Conservation (phyloP, 805 yeast genomes). For the Maudiozyma serrabonitensis region DNA sequence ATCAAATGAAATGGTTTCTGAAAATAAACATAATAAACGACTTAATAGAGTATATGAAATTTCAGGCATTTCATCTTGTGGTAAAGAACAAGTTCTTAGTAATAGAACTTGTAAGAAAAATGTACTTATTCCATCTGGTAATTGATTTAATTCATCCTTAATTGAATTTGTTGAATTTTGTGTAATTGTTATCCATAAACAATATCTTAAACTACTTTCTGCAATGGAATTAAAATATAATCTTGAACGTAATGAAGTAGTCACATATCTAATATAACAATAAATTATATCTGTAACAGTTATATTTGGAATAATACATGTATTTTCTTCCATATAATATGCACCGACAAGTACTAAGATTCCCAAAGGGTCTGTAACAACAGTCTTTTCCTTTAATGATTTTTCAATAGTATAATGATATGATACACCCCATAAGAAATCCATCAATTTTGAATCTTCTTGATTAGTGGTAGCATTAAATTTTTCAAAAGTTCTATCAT, state of each 20-base stretch:
- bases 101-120: conserved; percentile 37
- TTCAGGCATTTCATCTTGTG: conserved; percentile 31
- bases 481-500: conserved; percentile 24
- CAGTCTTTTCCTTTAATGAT: conserved; percentile 19
- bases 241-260: conserved; percentile 33
- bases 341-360: conserved; percentile 20
- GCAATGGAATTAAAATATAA: conserved; percentile 16
- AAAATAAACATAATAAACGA: conserved; percentile 47
- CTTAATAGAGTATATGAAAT: conserved; percentile 52
- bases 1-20: conserved; percentile 47
- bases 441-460: conserved; percentile 17
- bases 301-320: conserved; percentile 9
- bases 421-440: conserved; percentile 30
- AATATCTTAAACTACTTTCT: conserved; percentile 26
- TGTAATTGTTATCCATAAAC: conserved; percentile 30
- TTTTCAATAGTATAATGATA: conserved; percentile 27
- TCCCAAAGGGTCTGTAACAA: conserved; percentile 30
- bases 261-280: conserved; percentile 32
- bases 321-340: conserved; percentile 11
- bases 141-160: conserved; percentile 6
- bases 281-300: conserved; percentile 27
- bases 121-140: conserved; percentile 28
- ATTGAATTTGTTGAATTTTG: conserved; percentile 12
- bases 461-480: conserved; percentile 12
- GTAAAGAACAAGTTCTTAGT: conserved; percentile 29